These are phyloP conservation scores for Anastatica hierochuntica DNA, from an alignment of 345 rosid species.

Conservation along the genomic window DNA sequence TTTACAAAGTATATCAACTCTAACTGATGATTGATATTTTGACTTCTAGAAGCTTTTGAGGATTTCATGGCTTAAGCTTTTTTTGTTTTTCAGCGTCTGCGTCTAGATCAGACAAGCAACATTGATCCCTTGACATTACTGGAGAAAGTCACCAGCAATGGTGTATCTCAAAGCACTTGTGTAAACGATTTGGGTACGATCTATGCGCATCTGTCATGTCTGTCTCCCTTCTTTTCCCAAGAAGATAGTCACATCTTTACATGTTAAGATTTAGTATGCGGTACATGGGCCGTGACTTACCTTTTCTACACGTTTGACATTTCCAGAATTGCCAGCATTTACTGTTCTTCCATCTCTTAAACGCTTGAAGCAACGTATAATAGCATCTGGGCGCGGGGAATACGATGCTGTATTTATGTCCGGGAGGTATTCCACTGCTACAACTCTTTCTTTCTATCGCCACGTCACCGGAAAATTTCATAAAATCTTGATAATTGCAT, in stretches of 20 bases:
- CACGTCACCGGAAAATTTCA: neutral
- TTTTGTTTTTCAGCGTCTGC: constrained; percentile 44
- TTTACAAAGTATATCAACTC: constrained; percentile 61
- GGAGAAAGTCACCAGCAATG: constrained; percentile 56
- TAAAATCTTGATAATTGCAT: neutral
- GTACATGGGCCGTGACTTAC: neutral
- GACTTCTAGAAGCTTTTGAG: neutral
- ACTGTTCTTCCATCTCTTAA: constrained; percentile 83
- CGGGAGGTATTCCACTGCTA: constrained; percentile 53
- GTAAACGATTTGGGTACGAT: constrained; percentile 82
- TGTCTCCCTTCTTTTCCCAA: neutral
- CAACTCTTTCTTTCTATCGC: neutral
- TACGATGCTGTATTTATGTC: constrained; percentile 94
- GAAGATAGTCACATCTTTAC: neutral
- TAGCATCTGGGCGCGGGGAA: constrained; percentile 74
- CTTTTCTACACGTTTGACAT: constrained; percentile 2
- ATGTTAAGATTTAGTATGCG: neutral
- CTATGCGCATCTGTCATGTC: neutral
- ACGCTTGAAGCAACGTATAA: constrained; percentile 65
- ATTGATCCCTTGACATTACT: constrained; percentile 64
- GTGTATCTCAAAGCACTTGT: constrained; percentile 78
- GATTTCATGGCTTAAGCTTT: constrained; percentile 7
- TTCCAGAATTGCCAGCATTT: constrained; percentile 87
- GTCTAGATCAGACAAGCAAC: constrained; percentile 58
- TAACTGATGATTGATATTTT: neutral